phyloP scores from a whole-genome alignment of 2,329 filamentous ascomycete species.

The Pleoardoris graminearum region DNA sequence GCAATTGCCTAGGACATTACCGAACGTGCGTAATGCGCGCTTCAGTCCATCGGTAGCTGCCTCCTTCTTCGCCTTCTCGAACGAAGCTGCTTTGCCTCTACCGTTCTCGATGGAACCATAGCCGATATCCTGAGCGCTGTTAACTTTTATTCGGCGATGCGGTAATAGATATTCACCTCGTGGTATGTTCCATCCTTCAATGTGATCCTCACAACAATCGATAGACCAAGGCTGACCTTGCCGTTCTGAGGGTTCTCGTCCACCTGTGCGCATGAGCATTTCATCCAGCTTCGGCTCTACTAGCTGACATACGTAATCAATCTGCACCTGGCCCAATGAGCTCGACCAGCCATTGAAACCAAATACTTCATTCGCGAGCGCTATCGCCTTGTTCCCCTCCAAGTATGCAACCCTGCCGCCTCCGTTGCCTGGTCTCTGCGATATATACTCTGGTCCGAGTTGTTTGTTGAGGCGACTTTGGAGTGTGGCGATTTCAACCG shows the following conservation, averaged over 20 bases:
- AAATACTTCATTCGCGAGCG: constrained; percentile 91
- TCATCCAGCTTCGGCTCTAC: not conserved
- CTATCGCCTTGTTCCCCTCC: constrained; percentile 94
- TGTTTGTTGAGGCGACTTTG: constrained; percentile 88
- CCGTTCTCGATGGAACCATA: constrained; percentile 97
- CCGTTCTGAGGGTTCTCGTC: constrained; percentile 80
- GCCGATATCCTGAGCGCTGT: constrained; percentile 70
- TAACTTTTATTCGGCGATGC: not conserved
- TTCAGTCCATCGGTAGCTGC: constrained; percentile 94
- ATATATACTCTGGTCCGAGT: constrained; percentile 94
- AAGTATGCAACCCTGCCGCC: constrained; percentile 91
- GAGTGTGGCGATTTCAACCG: constrained; percentile 85
- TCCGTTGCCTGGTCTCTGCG: constrained; percentile 77
- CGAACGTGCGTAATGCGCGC: constrained; percentile 85
- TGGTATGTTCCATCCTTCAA: constrained; percentile 93
- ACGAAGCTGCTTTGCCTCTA: constrained; percentile 91
- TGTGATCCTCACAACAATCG: constrained; percentile 87
- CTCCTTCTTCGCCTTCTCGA: constrained; percentile 99
- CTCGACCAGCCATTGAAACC: constrained; percentile 98
- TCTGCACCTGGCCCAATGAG: constrained; percentile 89
- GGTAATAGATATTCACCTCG: constrained; percentile 57
- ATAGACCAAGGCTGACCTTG: constrained; percentile 82
- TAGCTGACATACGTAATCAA: constrained; percentile 72
- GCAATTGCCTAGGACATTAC: constrained; percentile 97
- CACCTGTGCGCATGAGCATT: constrained; percentile 52